phyloP scores from a whole-genome alignment of 257 asterid genomes.

The Solanum bulbocastanum region DNA sequence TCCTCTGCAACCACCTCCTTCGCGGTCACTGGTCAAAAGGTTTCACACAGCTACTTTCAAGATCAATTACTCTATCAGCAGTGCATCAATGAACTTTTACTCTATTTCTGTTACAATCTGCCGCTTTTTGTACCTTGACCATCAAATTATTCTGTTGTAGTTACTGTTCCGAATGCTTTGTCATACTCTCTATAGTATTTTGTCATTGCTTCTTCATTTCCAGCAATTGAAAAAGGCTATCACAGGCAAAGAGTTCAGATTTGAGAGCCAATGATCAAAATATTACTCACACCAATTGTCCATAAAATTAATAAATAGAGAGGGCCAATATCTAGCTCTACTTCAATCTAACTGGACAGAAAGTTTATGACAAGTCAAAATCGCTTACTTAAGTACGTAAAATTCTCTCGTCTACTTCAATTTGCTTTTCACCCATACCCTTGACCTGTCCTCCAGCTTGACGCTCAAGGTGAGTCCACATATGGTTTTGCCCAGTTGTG shows the following conservation, averaged over 20 bases:
- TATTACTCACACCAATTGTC: not conserved
- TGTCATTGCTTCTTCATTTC: not conserved
- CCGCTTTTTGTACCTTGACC: not conserved
- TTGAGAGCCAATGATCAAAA: not conserved
- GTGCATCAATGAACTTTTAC: not conserved
- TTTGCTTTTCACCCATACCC: constrained; percentile 99
- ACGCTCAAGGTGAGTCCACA: constrained; percentile 94
- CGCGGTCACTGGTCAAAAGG: not conserved
- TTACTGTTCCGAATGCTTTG: not conserved
- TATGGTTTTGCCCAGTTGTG: constrained; percentile 88
- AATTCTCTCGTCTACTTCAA: constrained; percentile 90
- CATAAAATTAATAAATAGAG: not conserved
- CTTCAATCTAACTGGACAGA: not conserved
- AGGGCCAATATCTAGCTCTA: not conserved
- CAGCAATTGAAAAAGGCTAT: not conserved
- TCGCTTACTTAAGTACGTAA: constrained; percentile 71
- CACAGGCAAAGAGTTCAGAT: not conserved
- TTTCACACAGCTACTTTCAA: not conserved
- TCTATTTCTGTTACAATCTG: not conserved
- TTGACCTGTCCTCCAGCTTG: constrained; percentile 98
- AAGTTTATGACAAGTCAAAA: not conserved
- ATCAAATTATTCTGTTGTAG: not conserved
- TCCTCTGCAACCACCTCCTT: not conserved
- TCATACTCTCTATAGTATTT: not conserved
- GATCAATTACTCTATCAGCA: not conserved